A percentile compares a stretch with the other conserved stretches of the same genome.
Evolutionary conservation across 1,139 yeast species (phyloP).

Genomic region (Lodderomyces elongisporus): DNA sequence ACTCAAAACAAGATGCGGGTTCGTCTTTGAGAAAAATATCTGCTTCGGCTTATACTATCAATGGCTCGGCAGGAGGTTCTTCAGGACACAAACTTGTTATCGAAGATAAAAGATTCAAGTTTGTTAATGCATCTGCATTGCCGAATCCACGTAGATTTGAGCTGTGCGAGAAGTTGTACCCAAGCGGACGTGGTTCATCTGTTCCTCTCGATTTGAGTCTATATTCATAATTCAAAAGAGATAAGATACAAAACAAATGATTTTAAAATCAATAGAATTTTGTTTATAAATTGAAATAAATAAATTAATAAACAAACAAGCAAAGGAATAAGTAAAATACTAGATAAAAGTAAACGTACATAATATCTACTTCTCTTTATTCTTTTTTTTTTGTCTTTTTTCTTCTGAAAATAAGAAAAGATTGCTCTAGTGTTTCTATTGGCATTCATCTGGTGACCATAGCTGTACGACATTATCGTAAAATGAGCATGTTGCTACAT

Average conservation of each 20-base stretch:
- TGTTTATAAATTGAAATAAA: too few relatives aligned
- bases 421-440: background rate
- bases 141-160: constrained; percentile 83
- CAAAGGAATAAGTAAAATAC: too few relatives aligned
- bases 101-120: constrained; percentile 71
- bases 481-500: constrained; percentile 78
- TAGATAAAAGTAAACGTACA: background rate
- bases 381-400: too few relatives aligned
- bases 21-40: constrained; percentile 49
- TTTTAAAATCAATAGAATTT: too few relatives aligned
- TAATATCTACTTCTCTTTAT: constrained; percentile 3
- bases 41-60: constrained; percentile 54
- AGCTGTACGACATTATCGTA: constrained; percentile 77
- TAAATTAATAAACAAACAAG: too few relatives aligned
- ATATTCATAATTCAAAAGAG: constrained; percentile 15
- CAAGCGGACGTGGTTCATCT: constrained; percentile 93
- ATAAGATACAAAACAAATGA: too few relatives aligned
- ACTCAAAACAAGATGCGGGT: constrained; percentile 46
- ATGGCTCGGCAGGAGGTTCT: constrained; percentile 13
- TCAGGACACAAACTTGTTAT: constrained; percentile 37
- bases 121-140: constrained; percentile 60
- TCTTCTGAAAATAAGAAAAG: background rate
- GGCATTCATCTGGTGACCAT: constrained; percentile 44
- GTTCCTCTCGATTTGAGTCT: constrained; percentile 72
- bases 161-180: constrained; percentile 59